Percentiles rank a stretch among this genome's conserved stretches.
Evolutionary conservation across 106 monocot genomes (phyloP).

Genomic region (Ottelia alismoides): DNA sequence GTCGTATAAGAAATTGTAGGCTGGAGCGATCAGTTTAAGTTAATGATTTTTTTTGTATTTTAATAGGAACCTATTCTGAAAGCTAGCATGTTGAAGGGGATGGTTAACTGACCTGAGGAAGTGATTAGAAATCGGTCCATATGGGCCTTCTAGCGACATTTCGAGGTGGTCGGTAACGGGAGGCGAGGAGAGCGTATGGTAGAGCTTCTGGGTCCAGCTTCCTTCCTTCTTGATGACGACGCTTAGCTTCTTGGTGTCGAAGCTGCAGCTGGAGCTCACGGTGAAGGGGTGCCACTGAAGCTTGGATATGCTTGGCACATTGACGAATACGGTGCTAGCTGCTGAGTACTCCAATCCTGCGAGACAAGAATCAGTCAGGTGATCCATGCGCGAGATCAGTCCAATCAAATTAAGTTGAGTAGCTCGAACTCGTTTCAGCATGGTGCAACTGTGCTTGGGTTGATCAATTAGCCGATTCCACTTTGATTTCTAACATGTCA

Average conservation of each 20-base stretch:
- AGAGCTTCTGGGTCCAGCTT: slow-evolving; percentile 53
- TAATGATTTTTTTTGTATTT: neutral
- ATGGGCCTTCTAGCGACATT: slow-evolving; percentile 65
- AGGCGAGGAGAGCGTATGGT: slow-evolving; percentile 15
- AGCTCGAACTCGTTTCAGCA: too few relatives aligned
- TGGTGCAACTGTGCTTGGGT: too few relatives aligned
- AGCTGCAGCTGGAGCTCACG: slow-evolving; percentile 37
- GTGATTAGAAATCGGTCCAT: slow-evolving; percentile 29
- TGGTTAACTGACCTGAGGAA: slow-evolving; percentile 36
- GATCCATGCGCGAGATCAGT: neutral
- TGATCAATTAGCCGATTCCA: too few relatives aligned
- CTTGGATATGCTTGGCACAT: slow-evolving; percentile 41
- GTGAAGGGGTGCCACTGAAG: slow-evolving; percentile 88
- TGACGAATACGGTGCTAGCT: slow-evolving; percentile 51
- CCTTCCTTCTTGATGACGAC: slow-evolving; percentile 84
- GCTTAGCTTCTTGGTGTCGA: slow-evolving; percentile 60
- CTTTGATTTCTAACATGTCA: too few relatives aligned
- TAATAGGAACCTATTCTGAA: neutral
- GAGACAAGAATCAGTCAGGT: neutral
- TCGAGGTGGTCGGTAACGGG: slow-evolving; percentile 11
- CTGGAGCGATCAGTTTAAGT: too few relatives aligned
- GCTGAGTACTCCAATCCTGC: slow-evolving; percentile 37
- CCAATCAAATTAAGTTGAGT: neutral
- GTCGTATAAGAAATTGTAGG: too few relatives aligned
- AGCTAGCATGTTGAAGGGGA: too few relatives aligned